Conservation (phyloP, 371 early-diverging fungal genomes). For the Lichtheimia corymbifera region DNA sequence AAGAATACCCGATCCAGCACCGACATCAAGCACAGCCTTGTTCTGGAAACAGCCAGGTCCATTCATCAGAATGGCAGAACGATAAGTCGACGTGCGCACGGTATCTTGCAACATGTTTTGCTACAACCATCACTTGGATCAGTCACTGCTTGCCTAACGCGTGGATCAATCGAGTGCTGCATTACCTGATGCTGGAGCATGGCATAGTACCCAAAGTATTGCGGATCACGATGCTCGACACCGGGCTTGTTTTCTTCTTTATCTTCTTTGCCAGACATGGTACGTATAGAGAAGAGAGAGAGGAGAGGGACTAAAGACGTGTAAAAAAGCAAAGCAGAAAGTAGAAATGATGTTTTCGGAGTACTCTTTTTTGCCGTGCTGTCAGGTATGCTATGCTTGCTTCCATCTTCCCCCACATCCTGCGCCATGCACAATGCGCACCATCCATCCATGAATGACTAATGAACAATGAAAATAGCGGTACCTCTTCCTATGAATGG, state of each 20-base stretch:
- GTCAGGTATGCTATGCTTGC: neutral
- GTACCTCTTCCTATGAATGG: too few relatives aligned
- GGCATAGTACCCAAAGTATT: slow-evolving; percentile 94
- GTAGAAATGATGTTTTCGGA: neutral
- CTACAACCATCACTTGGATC: slow-evolving; percentile 40
- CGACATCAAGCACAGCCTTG: slow-evolving; percentile 93
- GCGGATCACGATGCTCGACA: slow-evolving; percentile 72
- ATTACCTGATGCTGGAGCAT: slow-evolving; percentile 93
- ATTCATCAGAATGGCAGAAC: slow-evolving; percentile 85
- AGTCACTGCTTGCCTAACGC: neutral
- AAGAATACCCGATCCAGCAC: slow-evolving; percentile 93
- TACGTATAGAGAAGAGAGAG: neutral
- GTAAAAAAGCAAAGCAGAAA: neutral
- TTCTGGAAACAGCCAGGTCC: slow-evolving; percentile 71
- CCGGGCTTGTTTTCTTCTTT: slow-evolving; percentile 34
- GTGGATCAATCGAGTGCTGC: neutral
- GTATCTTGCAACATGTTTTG: slow-evolving; percentile 98
- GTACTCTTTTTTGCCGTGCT: neutral
- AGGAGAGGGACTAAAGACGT: neutral
- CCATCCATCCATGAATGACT: too few relatives aligned
- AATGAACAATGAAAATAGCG: too few relatives aligned
- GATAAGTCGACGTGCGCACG: slow-evolving; percentile 94
- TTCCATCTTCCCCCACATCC: too few relatives aligned
- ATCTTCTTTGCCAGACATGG: slow-evolving; percentile 2
- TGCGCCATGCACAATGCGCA: too few relatives aligned